Evolutionary conservation across 1,284 basidiomycete genomes (phyloP).

Genomic region (Hymenochaete sp.): DNA sequence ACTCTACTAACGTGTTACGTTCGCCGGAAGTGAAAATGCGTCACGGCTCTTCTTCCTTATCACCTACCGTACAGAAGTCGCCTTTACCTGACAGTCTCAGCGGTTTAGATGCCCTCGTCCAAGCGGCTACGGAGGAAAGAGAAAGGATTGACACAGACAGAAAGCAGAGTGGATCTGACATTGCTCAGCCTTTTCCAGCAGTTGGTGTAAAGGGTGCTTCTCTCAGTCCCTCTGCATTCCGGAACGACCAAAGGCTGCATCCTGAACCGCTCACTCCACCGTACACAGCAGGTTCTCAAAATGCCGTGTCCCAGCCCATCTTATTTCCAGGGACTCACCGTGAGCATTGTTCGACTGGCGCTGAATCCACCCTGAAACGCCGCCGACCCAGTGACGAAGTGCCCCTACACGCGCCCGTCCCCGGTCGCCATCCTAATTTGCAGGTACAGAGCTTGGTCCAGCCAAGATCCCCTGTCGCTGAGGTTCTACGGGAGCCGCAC

Average conservation of each 20-base stretch:
- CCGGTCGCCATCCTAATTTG: too few species aligned
- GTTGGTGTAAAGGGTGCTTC: neutral
- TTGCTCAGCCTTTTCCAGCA: too few species aligned
- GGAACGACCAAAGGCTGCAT: conserved; percentile 6
- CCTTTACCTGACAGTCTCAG: too few species aligned
- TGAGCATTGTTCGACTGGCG: too few species aligned
- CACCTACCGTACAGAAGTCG: conserved; percentile 14
- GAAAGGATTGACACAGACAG: conserved; percentile 21
- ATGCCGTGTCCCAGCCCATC: too few species aligned
- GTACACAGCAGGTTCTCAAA: neutral
- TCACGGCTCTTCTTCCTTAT: conserved; percentile 15
- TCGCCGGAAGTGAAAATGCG: conserved; percentile 3
- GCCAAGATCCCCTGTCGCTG: too few species aligned
- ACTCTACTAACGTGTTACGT: conserved; percentile 5
- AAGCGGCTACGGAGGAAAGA: conserved; percentile 46
- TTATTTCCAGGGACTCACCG: too few species aligned
- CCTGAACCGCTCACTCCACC: conserved; percentile 7
- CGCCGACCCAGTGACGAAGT: too few species aligned
- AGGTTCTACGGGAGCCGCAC: too few species aligned
- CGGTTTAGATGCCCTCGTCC: conserved; percentile 47
- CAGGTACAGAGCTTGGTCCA: too few species aligned
- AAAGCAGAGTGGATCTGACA: conserved; percentile 30
- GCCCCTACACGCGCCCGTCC: too few species aligned
- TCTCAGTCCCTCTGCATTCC: conserved; percentile 7
- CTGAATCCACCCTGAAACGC: too few species aligned